A percentile compares a stretch with the other conserved stretches of the same genome.
phyloP scores from a whole-genome alignment of 108 stramenopile species.

The Schizochytrium sp. region DNA sequence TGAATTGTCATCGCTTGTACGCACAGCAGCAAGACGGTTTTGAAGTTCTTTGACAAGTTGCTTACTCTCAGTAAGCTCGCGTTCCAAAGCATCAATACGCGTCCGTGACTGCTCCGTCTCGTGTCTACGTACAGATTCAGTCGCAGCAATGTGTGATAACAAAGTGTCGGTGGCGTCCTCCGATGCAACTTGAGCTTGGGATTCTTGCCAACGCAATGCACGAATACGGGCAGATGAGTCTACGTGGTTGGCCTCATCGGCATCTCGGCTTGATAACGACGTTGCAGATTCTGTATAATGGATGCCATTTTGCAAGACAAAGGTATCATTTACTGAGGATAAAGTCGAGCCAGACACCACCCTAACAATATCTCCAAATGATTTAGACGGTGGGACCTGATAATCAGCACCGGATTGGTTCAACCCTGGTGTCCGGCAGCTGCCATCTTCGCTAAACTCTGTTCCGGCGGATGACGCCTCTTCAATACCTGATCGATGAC shows the following conservation, averaged over 20 bases:
- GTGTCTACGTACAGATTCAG: neutral
- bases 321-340: neutral
- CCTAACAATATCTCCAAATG: neutral
- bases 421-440: no score
- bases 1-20: neutral
- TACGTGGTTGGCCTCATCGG: neutral
- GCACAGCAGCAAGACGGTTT: neutral
- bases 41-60: slow-evolving; percentile 27
- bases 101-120: neutral
- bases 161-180: slow-evolving; percentile 38
- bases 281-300: neutral
- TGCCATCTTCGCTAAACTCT: no score
- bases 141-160: slow-evolving; percentile 21
- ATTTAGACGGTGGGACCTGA: neutral
- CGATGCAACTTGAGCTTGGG: slow-evolving; percentile 6
- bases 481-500: neutral
- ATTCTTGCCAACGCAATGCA: neutral
- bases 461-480: no score
- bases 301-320: neutral
- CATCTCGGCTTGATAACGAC: neutral
- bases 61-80: neutral
- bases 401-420: neutral
- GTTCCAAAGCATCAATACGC: neutral
- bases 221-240: neutral
- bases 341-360: slow-evolving; percentile 2